These are phyloP conservation scores for Dictyostelium capitatum DNA, from an alignment of 78 protist genomes.

Conservation along the genomic window DNA sequence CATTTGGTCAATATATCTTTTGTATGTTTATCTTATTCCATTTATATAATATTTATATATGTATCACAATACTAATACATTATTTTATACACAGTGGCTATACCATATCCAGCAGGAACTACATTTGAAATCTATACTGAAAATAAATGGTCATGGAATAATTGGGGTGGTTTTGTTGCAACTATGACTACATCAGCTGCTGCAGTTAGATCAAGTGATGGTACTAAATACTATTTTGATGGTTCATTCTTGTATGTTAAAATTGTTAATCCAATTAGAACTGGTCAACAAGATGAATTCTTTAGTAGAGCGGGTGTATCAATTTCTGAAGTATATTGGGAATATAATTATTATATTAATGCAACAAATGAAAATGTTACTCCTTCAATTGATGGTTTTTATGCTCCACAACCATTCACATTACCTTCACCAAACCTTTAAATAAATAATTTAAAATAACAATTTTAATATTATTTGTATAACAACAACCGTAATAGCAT, in stretches of 20 bases:
- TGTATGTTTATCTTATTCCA: slow-evolving; percentile 3
- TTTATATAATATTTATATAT: too few species aligned
- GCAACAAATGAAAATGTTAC: slow-evolving; percentile 1
- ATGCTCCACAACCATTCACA: background rate
- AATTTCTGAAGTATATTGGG: slow-evolving; percentile 16
- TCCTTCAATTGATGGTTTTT: slow-evolving; percentile 17
- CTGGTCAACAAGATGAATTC: background rate
- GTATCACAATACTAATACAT: too few species aligned
- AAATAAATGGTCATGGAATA: background rate
- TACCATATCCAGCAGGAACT: slow-evolving; percentile 34
- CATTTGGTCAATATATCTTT: background rate
- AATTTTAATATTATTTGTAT: background rate
- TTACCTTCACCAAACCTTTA: slow-evolving; percentile 13
- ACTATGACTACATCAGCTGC: background rate
- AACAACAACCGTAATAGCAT: too few species aligned
- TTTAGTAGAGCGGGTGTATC: slow-evolving; percentile 20
- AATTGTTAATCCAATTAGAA: background rate
- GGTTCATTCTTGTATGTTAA: slow-evolving; percentile 9
- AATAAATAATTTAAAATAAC: background rate
- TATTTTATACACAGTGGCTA: slow-evolving; percentile 1
- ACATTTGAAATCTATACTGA: background rate
- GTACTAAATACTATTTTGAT: slow-evolving; percentile 53
- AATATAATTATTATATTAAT: slow-evolving; percentile 7
- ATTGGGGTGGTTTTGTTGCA: background rate
- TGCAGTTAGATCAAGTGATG: slow-evolving; percentile 33